phyloP scores from a whole-genome alignment of 2,329 filamentous ascomycete species.

The Sporothrix phasma region DNA sequence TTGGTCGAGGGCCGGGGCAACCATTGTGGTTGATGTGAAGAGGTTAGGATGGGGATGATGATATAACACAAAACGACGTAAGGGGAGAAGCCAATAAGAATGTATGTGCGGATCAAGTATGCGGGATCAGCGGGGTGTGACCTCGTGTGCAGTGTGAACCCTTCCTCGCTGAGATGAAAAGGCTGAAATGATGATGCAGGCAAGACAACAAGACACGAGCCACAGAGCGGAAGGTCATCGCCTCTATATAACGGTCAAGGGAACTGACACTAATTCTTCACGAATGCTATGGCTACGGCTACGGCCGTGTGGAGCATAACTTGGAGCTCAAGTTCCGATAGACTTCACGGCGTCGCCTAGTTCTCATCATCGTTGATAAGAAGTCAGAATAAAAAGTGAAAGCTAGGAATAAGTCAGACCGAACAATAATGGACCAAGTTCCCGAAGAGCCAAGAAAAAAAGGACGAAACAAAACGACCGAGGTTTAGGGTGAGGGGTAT shows the following conservation, averaged over 20 bases:
- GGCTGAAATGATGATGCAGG: neutral
- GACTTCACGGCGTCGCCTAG: neutral
- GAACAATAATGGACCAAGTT: neutral
- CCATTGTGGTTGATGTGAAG: conserved; percentile 20
- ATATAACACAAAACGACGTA: neutral
- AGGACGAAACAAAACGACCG: neutral
- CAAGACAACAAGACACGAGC: neutral
- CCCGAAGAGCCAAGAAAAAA: neutral
- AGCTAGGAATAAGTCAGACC: neutral
- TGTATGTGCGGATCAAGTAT: no score
- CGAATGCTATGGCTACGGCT: neutral
- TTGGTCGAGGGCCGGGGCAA: conserved; percentile 38
- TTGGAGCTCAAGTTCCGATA: neutral
- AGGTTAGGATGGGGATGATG: neutral
- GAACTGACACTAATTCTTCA: neutral
- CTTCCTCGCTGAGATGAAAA: neutral
- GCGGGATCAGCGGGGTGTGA: neutral
- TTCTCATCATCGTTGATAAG: neutral
- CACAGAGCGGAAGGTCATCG: neutral
- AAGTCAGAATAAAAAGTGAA: neutral
- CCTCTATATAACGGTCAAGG: neutral
- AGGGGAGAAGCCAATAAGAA: neutral
- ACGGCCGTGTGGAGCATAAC: neutral
- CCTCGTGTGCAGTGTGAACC: neutral
- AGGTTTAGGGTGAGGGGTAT: neutral